Percentiles rank a stretch among this genome's conserved stretches.
Conservation (phyloP, 768 basidiomycete genomes). For the Mycena rosella region DNA sequence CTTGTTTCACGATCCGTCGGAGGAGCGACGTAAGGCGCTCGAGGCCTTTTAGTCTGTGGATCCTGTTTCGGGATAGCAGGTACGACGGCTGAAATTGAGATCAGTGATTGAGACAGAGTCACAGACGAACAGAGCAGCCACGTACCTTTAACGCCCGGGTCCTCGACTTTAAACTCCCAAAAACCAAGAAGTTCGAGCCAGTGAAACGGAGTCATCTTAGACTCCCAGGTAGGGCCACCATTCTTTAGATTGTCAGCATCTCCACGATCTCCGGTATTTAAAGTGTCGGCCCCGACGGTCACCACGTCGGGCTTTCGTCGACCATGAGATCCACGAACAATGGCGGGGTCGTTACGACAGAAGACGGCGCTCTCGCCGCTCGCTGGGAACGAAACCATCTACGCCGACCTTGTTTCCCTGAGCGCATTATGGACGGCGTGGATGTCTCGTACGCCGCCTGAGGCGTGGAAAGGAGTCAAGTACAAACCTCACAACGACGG, state of each 20-base stretch:
- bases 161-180: conserved; percentile 21
- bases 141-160: conserved; percentile 12
- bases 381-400: no score
- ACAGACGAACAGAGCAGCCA: conserved; percentile 13
- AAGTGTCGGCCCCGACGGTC: background rate
- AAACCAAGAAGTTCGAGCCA: conserved; percentile 17
- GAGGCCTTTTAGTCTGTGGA: no score
- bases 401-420: background rate
- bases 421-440: background rate
- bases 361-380: no score
- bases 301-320: conserved; percentile 24
- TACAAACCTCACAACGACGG: conserved; percentile 1
- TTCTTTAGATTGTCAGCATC: conserved; percentile 11
- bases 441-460: background rate
- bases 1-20: conserved; percentile 7
- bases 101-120: conserved; percentile 7
- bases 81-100: conserved; percentile 8
- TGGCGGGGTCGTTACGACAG: conserved; percentile 12
- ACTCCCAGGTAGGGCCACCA: background rate
- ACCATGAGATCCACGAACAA: conserved; percentile 5
- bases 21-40: no score
- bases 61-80: no score
- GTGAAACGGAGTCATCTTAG: background rate
- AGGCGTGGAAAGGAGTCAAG: background rate
- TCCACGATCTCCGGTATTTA: background rate